Base-by-base conservation (phyloP, 2,329 filamentous ascomycete genomes). In the Ophiognomonia clavigignenti-juglandacearum region DNA sequence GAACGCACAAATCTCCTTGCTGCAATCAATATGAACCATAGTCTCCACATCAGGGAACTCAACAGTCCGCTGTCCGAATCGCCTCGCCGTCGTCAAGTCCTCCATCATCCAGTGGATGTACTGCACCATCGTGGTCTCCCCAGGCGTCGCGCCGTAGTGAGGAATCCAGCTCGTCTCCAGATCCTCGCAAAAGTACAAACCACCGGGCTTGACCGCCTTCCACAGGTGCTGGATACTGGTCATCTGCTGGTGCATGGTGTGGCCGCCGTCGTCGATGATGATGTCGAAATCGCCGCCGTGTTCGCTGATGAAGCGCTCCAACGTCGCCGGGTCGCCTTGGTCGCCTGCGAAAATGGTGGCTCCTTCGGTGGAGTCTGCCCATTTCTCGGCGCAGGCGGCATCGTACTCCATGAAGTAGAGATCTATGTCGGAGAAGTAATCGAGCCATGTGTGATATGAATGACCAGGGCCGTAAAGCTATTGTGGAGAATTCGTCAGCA, bases 211-310 rank as follows among this genome's bases (percentile, higher is more conserved):
- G 18, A 70, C 58, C 4, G 58, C 56, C 11, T 59, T 59, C 63
- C 62, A 71, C 18, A 70, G 56, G 14, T 56, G 53, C 35, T 64
- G 53, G 2, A 71, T 48, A 4, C 59, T 64, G 1, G 55, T 60
- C 19, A 62, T 62, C 51, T 70, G 66, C 54, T 70, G 63, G 5
- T 55, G 49, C 64, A 70, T 67, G 4, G 49, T 59, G 43, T 69
- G 66, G 2, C 64, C 64, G 4, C 65, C 66, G 45, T 68, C 65
- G 43, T 71, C 67, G 35, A 71, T 57, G 36, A 71, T 64, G 29
- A 71, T 52, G 50, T 71, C 68, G 36, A 70, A 69, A 18, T 61
- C 56, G 6, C 53, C 52, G n/a, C 26, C 26, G 26, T 29, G 26
- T 13, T 29, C 26, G 8, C 7, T 13, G 26, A 29, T 29, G 26